These are phyloP conservation scores for Zelopaecilomyces penicillatus DNA, from an alignment of 2,329 filamentous ascomycete species.

Conservation along the genomic window DNA sequence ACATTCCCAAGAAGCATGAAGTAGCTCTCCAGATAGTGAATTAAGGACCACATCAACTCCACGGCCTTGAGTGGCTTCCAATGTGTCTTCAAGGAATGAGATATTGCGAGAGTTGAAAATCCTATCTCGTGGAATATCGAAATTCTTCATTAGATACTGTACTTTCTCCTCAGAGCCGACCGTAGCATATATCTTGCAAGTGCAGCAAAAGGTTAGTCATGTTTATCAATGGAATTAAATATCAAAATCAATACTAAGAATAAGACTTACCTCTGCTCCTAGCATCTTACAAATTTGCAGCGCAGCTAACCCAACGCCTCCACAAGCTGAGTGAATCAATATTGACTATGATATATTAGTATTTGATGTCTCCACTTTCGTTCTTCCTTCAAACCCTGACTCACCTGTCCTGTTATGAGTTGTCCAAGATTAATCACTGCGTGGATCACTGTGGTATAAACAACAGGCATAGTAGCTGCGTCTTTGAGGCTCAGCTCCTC, in stretches of 20 bases:
- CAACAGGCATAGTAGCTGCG: constrained; percentile 21
- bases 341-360: constrained; percentile 1
- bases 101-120: constrained; percentile 27
- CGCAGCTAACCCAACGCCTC: constrained; percentile 5
- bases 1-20: constrained; percentile 35
- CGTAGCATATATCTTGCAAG: constrained; percentile 19
- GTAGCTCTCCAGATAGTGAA: constrained; percentile 30
- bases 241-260: too few relatives aligned
- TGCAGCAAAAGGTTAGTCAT: too few relatives aligned
- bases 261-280: constrained; percentile 10
- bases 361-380: neutral
- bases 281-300: constrained; percentile 4
- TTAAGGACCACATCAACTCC: constrained; percentile 33
- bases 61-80: constrained; percentile 16
- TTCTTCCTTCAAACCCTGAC: neutral
- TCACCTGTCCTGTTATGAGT: constrained; percentile 1
- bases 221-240: too few relatives aligned
- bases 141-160: constrained; percentile 21
- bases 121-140: constrained; percentile 21
- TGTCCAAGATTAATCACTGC: constrained; percentile 12
- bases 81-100: constrained; percentile 22
- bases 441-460: constrained; percentile 21
- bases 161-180: constrained; percentile 27
- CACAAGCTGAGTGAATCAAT: constrained; percentile 6
- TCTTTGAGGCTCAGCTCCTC: constrained; percentile 17